phyloP scores from a whole-genome alignment of 768 basidiomycete species.

The Fomitopsis pulvina region DNA sequence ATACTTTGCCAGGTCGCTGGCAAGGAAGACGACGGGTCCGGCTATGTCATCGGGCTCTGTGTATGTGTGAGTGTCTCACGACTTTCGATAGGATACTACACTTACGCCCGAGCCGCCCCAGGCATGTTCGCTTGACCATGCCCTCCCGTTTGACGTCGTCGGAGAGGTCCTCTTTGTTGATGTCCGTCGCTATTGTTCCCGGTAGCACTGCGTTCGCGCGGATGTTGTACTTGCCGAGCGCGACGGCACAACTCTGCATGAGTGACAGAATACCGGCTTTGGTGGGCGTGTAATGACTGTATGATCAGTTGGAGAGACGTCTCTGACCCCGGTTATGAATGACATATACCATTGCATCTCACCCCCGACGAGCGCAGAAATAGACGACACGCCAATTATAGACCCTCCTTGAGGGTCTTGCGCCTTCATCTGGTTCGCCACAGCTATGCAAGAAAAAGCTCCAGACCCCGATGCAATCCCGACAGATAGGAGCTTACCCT shows the following conservation, averaged over 20 bases:
- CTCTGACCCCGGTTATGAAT: neutral
- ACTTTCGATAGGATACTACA: neutral
- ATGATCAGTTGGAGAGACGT: neutral
- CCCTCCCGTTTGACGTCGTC: slow-evolving; percentile 50
- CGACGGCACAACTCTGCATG: slow-evolving; percentile 77
- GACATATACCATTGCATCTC: slow-evolving; percentile 55
- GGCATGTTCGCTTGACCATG: slow-evolving; percentile 57
- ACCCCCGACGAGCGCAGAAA: slow-evolving; percentile 73
- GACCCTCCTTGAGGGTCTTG: slow-evolving; percentile 67
- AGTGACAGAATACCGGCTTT: slow-evolving; percentile 73
- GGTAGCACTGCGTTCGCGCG: slow-evolving; percentile 69
- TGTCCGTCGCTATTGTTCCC: slow-evolving; percentile 71
- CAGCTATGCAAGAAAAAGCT: no score
- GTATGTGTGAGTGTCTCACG: neutral
- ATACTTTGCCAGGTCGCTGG: slow-evolving; percentile 65
- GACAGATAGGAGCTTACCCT: slow-evolving; percentile 34
- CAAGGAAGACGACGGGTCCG: slow-evolving; percentile 69
- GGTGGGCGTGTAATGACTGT: slow-evolving; percentile 70
- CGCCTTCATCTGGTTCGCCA: slow-evolving; percentile 67
- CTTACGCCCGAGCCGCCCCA: slow-evolving; percentile 61
- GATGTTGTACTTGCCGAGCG: slow-evolving; percentile 71
- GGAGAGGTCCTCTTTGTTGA: slow-evolving; percentile 70
- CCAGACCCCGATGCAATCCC: no score
- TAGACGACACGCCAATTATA: slow-evolving; percentile 73
- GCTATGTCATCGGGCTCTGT: slow-evolving; percentile 64